A percentile compares a stretch with the other conserved stretches of the same genome.
These are phyloP conservation scores for Entonaema liquescens DNA, from an alignment of 495 filamentous ascomycete species.

Conservation along the genomic window DNA sequence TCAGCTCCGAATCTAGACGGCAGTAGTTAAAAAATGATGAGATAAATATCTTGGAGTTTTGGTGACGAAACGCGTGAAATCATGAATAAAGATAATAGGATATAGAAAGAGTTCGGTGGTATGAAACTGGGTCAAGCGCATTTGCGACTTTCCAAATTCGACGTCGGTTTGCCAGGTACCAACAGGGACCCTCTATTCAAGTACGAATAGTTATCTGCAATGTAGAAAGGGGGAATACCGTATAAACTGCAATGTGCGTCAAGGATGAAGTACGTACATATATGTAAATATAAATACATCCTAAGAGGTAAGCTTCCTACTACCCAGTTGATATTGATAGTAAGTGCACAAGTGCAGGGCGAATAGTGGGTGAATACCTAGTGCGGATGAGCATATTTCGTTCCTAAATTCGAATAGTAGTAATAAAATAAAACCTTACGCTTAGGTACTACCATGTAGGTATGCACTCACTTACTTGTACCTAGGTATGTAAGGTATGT, in stretches of 20 bases:
- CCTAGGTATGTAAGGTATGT: background rate
- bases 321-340: background rate
- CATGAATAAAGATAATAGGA: background rate
- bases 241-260: background rate
- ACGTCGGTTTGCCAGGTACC: conserved; percentile 8
- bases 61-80: conserved; percentile 15
- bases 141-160: conserved; percentile 13
- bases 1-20: conserved; percentile 19
- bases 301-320: background rate
- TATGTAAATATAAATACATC: background rate
- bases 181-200: conserved; percentile 18
- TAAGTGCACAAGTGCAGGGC: background rate
- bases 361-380: no score
- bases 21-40: conserved; percentile 21
- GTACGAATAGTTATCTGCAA: background rate
- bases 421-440: conserved; percentile 12
- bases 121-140: conserved; percentile 2
- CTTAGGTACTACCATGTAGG: conserved; percentile 24
- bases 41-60: conserved; percentile 19
- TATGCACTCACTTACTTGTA: no score
- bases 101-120: background rate
- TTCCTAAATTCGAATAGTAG: background rate
- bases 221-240: background rate
- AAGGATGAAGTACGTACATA: conserved; percentile 4
- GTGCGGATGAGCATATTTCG: conserved; percentile 12